Evolutionary conservation across 2,329 filamentous ascomycete species (phyloP).

Genomic region (Claviceps spartinae): DNA sequence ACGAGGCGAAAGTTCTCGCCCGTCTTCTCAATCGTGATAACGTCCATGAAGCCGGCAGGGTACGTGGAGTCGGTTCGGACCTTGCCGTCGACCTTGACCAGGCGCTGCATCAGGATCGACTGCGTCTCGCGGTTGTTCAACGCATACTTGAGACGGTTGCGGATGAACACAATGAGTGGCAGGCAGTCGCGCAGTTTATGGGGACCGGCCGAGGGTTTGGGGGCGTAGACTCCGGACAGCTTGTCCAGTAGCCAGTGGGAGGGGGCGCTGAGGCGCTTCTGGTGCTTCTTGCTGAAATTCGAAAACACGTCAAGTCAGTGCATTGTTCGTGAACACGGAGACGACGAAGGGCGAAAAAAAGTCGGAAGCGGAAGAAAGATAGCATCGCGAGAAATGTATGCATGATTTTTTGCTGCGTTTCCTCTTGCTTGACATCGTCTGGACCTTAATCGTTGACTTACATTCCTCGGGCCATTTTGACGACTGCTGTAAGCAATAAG

Average conservation of each 20-base stretch:
- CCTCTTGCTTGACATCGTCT: neutral
- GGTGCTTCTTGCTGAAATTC: slow-evolving; percentile 83
- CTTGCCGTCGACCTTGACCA: slow-evolving; percentile 99
- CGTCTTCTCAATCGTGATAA: slow-evolving; percentile 98
- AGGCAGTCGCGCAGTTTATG: slow-evolving; percentile 99
- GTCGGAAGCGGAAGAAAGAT: neutral
- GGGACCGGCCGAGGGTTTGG: slow-evolving; percentile 65
- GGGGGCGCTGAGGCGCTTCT: slow-evolving; percentile 98
- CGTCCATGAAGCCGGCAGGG: slow-evolving; percentile 98
- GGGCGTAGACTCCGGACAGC: slow-evolving; percentile 79
- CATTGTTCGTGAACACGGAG: neutral
- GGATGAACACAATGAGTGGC: slow-evolving; percentile 96
- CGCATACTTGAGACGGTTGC: slow-evolving; percentile 96
- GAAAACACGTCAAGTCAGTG: neutral
- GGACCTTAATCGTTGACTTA: slow-evolving; percentile 22
- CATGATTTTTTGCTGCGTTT: neutral
- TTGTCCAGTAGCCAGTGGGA: slow-evolving; percentile 99
- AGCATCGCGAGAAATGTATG: neutral
- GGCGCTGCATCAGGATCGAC: slow-evolving; percentile 97
- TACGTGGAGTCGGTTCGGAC: slow-evolving; percentile 97
- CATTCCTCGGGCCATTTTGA: slow-evolving; percentile 54
- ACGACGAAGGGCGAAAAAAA: too few relatives aligned
- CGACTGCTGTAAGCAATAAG: slow-evolving; percentile 23
- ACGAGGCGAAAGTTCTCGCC: slow-evolving; percentile 99
- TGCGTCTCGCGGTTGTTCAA: slow-evolving; percentile 97